Evolutionary conservation across 768 basidiomycete genomes (phyloP).

Genomic region (Phlegmacium glaucopus): DNA sequence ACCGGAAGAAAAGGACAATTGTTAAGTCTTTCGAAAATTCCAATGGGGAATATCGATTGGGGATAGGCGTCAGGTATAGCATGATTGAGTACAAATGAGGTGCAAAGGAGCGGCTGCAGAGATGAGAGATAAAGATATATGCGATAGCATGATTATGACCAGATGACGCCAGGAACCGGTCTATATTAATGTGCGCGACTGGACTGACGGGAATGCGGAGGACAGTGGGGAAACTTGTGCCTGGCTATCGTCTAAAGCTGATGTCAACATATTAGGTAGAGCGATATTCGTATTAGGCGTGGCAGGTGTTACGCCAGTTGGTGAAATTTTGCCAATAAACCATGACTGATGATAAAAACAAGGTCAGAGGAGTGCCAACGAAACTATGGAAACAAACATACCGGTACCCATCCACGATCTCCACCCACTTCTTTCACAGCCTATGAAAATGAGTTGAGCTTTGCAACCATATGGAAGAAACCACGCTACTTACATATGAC

Average conservation of each 20-base stretch:
- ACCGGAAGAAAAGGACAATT: conserved; percentile 1
- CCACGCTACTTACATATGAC: conserved; percentile 70
- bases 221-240: conserved; percentile 76
- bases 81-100: conserved; percentile 17
- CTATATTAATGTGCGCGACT: conserved; percentile 28
- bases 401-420: conserved; percentile 95
- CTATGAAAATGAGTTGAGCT: conserved; percentile 33
- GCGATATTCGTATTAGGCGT: conserved; percentile 42
- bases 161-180: not conserved
- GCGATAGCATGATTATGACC: conserved; percentile 5
- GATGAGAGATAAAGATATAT: conserved; percentile 12
- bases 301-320: conserved; percentile 45
- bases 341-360: conserved; percentile 55
- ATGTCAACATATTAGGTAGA: conserved; percentile 17
- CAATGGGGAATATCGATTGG: conserved; percentile 8
- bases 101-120: conserved; percentile 11
- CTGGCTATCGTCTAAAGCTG: conserved; percentile 39
- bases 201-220: conserved; percentile 67
- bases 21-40: conserved; percentile 2
- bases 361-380: conserved; percentile 6
- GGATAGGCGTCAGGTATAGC: conserved; percentile 13
- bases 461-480: conserved; percentile 5
- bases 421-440: conserved; percentile 93
- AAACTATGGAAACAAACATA: conserved; percentile 31
- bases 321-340: conserved; percentile 87